Evolutionary conservation across 768 basidiomycete species (phyloP).

Genomic region (Boletellus emodensis): DNA sequence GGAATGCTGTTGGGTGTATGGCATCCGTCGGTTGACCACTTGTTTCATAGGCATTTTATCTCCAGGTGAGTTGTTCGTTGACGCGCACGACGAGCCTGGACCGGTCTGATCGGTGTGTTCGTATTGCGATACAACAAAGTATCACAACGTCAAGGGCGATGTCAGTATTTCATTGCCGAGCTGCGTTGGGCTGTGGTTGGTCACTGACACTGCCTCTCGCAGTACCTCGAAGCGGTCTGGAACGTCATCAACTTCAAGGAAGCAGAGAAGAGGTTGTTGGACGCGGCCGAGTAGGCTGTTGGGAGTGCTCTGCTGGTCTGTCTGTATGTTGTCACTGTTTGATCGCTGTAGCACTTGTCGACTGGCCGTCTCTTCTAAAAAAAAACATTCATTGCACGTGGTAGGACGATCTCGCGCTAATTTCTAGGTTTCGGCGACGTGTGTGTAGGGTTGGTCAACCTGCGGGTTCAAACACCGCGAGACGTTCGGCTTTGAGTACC

Average conservation of each 20-base stretch:
- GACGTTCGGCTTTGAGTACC: too few relatives aligned
- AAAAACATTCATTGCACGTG: too few relatives aligned
- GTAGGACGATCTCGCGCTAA: too few relatives aligned
- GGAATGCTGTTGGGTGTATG: constrained; percentile 3
- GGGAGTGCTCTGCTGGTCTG: too few relatives aligned
- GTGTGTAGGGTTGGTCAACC: too few relatives aligned
- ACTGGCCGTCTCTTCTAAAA: constrained; percentile 4
- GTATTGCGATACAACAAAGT: constrained; percentile 41
- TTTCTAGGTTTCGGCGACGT: too few relatives aligned
- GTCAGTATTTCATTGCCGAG: constrained; percentile 45
- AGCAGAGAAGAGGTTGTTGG: constrained; percentile 60
- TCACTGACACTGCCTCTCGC: constrained; percentile 3
- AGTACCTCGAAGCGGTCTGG: constrained; percentile 97
- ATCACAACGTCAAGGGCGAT: constrained; percentile 91
- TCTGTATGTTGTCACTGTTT: neutral
- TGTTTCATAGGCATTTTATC: constrained; percentile 60
- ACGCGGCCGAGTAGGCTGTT: constrained; percentile 32
- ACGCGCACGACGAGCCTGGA: too few relatives aligned
- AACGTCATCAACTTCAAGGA: constrained; percentile 94
- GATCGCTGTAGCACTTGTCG: constrained; percentile 7
- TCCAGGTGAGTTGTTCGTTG: constrained; percentile 21
- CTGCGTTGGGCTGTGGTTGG: neutral
- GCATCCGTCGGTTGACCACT: neutral
- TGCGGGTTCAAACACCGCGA: too few relatives aligned
- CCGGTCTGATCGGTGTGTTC: constrained; percentile 16